Percentiles rank a stretch among this genome's conserved stretches.
Conservation (phyloP, 352 stramenopile genomes). For the Phytophthora niederhauseri region DNA sequence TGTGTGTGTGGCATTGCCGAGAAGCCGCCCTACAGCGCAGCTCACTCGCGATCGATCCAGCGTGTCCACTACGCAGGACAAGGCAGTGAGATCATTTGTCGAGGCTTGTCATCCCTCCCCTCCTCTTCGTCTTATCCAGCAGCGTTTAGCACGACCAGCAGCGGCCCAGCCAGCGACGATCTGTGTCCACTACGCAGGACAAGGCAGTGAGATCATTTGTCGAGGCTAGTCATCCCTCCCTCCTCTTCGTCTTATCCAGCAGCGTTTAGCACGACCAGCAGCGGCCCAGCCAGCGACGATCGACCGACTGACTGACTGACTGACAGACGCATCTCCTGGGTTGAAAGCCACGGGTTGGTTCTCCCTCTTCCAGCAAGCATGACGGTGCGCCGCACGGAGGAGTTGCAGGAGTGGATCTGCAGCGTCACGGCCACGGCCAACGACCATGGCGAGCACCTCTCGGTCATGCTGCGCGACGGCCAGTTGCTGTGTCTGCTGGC, state of each 20-base stretch:
- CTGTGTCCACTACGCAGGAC: constrained; percentile 22
- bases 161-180: not conserved
- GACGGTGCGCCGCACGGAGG: constrained; percentile 75
- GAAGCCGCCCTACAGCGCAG: constrained; percentile 28
- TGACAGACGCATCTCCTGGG: not conserved
- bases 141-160: not conserved
- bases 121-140: constrained; percentile 34
- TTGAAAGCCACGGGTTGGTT: not conserved
- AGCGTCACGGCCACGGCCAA: constrained; percentile 75
- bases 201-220: not conserved
- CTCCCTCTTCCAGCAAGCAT: constrained; percentile 19
- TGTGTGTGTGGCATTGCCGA: constrained; percentile 15
- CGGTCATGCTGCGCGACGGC: constrained; percentile 81
- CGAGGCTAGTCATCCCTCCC: constrained; percentile 11
- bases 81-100: not conserved
- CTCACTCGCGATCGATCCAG: constrained; percentile 13
- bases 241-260: constrained; percentile 34
- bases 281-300: not conserved
- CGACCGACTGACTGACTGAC: no score
- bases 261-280: not conserved
- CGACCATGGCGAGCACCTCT: constrained; percentile 80
- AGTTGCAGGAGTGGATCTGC: constrained; percentile 87
- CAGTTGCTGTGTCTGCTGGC: constrained; percentile 87
- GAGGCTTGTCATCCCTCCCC: constrained; percentile 12
- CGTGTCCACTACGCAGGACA: constrained; percentile 21